Base-by-base conservation (phyloP, 1,284 basidiomycete species). In the Naganishia liquefaciens region DNA sequence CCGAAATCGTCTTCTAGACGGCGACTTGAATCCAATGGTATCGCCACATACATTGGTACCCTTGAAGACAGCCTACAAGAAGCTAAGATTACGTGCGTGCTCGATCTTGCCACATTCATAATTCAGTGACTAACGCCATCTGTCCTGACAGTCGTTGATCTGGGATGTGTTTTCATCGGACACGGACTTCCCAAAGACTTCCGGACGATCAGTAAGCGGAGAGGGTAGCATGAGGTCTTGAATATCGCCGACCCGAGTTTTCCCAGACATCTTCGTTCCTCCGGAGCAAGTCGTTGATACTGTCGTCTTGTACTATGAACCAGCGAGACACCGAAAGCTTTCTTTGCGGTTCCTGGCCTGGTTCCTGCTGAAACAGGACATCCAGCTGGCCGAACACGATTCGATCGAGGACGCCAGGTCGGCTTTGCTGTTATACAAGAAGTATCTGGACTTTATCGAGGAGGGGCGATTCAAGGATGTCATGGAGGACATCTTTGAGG, bases 101-200 rank as follows among this genome's bases (percentile, higher is more conserved):
- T n/a, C 13, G 9, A 44, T 54, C 68, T 72, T 37, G 33, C 3
- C 10, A 37, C 2, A 37, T 37, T 4, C 33, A 37, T 7, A 19
- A 19, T 25, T 13, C n/a, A 23, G 1, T 19, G 1, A 42, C 37
- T 60, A 9, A n/a, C 37, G 15, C n/a, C n/a, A 13, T 21, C 33
- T n/a, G n/a, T 33, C 30, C 30, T 39, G 28, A n/a, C n/a, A 76
- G 73, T 99, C 2, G 93, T 99, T 10, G 95, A 99, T 74, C 83
- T 88, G 23, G 94, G 94, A 6, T 99, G 96, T 74, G 89, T 94
- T 68, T 99, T 99, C 74, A 90, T 99, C 63, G 96, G 96, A 0
- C 95, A 99, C 73, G 96, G 96, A 0, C 84, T 99, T n/a, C 90
- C 91, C n/a, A 98, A 98, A 76, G 96, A 99, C 78, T 98, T 99